phyloP scores from a whole-genome alignment of 495 filamentous ascomycete species.

The Daldinia concentrica region DNA sequence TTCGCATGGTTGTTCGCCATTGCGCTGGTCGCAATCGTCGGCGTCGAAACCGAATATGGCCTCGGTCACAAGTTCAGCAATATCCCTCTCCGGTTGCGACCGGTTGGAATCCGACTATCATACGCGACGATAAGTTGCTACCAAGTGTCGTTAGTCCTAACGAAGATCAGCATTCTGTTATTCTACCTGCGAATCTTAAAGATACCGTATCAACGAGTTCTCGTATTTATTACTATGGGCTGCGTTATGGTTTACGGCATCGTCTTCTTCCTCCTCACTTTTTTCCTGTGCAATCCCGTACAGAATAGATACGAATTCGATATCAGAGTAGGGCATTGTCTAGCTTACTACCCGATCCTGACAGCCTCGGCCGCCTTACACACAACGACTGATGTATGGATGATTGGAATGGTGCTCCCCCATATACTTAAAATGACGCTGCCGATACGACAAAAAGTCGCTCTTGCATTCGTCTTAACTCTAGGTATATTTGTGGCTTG shows the following conservation, averaged over 20 bases:
- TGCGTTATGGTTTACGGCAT: slow-evolving; percentile 46
- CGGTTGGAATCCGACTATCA: slow-evolving; percentile 36
- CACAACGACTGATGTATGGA: slow-evolving; percentile 49
- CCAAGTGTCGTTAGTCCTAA: slow-evolving; percentile 51
- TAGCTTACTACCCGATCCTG: slow-evolving; percentile 48
- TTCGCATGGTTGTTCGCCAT: slow-evolving; percentile 40
- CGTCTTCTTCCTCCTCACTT: slow-evolving; percentile 50
- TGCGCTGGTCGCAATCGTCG: slow-evolving; percentile 35
- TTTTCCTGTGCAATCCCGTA: slow-evolving; percentile 53
- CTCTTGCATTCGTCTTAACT: slow-evolving; percentile 48
- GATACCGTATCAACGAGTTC: slow-evolving; percentile 40
- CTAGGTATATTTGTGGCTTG: slow-evolving; percentile 51
- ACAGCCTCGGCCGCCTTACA: slow-evolving; percentile 49
- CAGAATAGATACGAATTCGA: slow-evolving; percentile 41
- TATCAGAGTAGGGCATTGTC: slow-evolving; percentile 43
- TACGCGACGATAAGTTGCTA: slow-evolving; percentile 43
- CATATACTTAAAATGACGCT: slow-evolving; percentile 49
- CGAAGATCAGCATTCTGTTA: slow-evolving; percentile 52
- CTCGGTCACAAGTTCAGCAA: slow-evolving; percentile 38
- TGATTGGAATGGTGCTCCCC: slow-evolving; percentile 50
- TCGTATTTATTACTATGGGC: slow-evolving; percentile 47
- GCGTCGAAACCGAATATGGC: slow-evolving; percentile 35
- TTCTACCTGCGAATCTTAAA: slow-evolving; percentile 55
- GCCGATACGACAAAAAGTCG: slow-evolving; percentile 46
- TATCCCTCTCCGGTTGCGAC: slow-evolving; percentile 35